Percentiles rank a stretch among this genome's conserved stretches.
Conservation (phyloP, 2,329 filamentous ascomycete genomes). For the Didymosphaeria variabile region DNA sequence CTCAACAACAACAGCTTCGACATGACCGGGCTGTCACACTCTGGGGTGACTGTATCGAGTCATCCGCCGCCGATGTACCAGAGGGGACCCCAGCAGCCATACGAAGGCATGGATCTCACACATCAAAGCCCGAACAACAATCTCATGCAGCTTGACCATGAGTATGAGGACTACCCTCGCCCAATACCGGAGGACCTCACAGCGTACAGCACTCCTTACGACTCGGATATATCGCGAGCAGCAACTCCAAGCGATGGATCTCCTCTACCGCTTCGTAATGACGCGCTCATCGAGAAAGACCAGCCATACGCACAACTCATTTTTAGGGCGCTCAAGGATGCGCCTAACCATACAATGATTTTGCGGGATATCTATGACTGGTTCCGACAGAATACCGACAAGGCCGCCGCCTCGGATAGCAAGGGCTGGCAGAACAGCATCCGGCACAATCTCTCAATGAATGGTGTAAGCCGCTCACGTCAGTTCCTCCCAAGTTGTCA, state of each 20-base stretch:
- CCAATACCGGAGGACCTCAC: constrained; percentile 29
- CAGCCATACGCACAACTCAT: constrained; percentile 86
- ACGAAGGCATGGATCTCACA: constrained; percentile 32
- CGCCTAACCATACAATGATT: constrained; percentile 73
- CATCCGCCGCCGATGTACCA: constrained; percentile 46
- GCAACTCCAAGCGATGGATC: constrained; percentile 34
- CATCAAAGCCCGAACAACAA: constrained; percentile 17
- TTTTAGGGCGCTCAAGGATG: constrained; percentile 75
- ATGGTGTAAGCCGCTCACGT: constrained; percentile 68
- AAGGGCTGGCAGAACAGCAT: constrained; percentile 95
- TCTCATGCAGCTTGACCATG: constrained; percentile 34
- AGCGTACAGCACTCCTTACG: constrained; percentile 31
- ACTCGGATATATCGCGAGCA: constrained; percentile 31
- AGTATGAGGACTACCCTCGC: constrained; percentile 33
- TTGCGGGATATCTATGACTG: constrained; percentile 90
- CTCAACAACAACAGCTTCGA: constrained; percentile 24
- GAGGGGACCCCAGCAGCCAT: constrained; percentile 36
- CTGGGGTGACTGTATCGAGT: constrained; percentile 26
- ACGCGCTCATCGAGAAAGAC: constrained; percentile 51
- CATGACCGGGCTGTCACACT: constrained; percentile 25
- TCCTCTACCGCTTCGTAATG: constrained; percentile 25
- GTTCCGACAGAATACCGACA: constrained; percentile 84
- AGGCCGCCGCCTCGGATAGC: constrained; percentile 66
- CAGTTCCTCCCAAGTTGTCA: constrained; percentile 10
- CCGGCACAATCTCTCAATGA: constrained; percentile 96